phyloP scores from a whole-genome alignment of 1,284 basidiomycete genomes.

The Ganoderma sp. region DNA sequence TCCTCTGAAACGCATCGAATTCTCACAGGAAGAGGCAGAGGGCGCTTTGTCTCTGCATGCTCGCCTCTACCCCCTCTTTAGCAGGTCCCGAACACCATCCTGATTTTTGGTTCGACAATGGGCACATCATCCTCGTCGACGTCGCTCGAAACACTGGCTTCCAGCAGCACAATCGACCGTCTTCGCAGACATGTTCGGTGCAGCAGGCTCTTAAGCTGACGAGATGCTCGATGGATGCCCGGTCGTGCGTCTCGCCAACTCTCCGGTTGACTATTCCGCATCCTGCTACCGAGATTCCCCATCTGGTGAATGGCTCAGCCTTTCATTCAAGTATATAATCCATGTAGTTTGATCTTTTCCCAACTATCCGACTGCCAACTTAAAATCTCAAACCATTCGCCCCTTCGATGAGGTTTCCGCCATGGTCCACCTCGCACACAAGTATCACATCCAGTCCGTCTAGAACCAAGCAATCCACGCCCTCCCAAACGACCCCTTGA shows the following conservation, averaged over 20 bases:
- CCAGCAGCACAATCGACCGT: constrained; percentile 29
- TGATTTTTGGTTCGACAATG: constrained; percentile 29
- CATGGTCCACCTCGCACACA: constrained; percentile 22
- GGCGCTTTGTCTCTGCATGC: no score
- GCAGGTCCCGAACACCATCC: not conserved
- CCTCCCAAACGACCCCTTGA: not conserved
- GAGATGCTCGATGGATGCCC: constrained; percentile 22
- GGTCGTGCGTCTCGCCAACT: constrained; percentile 24
- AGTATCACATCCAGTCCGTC: constrained; percentile 21
- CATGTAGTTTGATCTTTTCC: no score
- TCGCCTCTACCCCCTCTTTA: no score
- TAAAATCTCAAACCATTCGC: no score
- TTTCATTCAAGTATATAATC: no score
- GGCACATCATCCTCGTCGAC: constrained; percentile 32
- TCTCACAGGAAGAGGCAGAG: no score
- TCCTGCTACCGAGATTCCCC: not conserved
- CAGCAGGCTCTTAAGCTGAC: constrained; percentile 14
- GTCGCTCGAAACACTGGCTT: constrained; percentile 18
- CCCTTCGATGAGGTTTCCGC: constrained; percentile 9
- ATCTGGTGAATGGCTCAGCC: no score
- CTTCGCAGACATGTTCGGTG: constrained; percentile 28
- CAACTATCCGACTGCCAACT: not conserved
- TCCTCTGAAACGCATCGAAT: no score
- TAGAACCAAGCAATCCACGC: not conserved
- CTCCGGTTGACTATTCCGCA: constrained; percentile 13